Base-by-base conservation (phyloP, 2,329 filamentous ascomycete species). In the Aspergillus pseudoglaucus region DNA sequence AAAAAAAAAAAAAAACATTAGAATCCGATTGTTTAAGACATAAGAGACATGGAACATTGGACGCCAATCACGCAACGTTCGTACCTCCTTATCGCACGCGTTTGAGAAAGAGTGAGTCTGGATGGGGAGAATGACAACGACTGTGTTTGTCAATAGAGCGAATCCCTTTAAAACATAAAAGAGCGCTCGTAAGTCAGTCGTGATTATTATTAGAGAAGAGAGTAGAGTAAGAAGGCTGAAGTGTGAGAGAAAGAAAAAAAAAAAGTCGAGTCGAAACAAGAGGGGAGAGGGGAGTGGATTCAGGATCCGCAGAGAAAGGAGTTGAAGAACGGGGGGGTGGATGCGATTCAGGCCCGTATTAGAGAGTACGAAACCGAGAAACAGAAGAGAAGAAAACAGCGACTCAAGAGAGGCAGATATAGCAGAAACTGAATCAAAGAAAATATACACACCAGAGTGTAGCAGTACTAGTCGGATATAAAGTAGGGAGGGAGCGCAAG, bases 41-140 rank as follows among this genome's bases (percentile, higher is more conserved):
- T n/a, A 35, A 9, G 43, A 45, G 39, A 15, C n/a, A 43, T 10
- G 39, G 4, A 9, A 17, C 41, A 18, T 40, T 33, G 40, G 35
- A 22, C 40, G 35, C 47, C 23, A 40, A 39, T 40, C 40, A 45
- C 42, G 42, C 22, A 45, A 45, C 37, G 46, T 41, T 17, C 47
- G 45, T 53, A 46, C 50, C 54, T 42, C 53, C 48, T 54, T 55
- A 54, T 48, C 44, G 45, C 42, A 48, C 46, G 43, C 46, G 49
- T 48, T 44, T 18, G 17, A 17, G 17, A 20, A 39, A 18, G 15
- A 39, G 7, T 39, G n/a, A 12, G 25, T n/a, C 22, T 18, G 10
- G 22, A 18, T 7, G 22, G 15, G 42, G 22, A 12, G 42, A 8
- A 44, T 8, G 20, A 44, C 12, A 20, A 25, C 42, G 20, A 14